Conservation (phyloP, 805 yeast genomes). For the Metschnikowia bowlesiae region DNA sequence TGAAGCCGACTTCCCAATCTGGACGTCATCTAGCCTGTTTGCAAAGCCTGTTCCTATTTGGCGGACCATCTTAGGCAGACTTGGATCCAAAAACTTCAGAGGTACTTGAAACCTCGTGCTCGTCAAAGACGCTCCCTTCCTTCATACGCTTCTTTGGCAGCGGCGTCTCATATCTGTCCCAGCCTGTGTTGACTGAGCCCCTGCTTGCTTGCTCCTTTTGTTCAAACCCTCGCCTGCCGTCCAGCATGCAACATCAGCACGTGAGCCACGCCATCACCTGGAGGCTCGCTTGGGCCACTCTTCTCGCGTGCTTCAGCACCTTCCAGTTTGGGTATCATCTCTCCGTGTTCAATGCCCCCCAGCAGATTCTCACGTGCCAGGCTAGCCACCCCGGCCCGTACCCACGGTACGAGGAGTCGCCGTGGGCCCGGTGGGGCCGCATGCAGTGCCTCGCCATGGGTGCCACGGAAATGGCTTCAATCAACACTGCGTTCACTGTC, state of each 20-base stretch:
- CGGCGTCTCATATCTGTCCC: too few relatives aligned
- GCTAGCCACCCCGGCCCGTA: conserved; percentile 13
- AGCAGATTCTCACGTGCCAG: conserved; percentile 25
- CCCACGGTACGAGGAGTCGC: conserved; percentile 19
- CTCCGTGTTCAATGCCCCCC: conserved; percentile 36
- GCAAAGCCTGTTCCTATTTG: too few relatives aligned
- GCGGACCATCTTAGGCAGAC: too few relatives aligned
- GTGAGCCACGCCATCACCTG: conserved; percentile 20
- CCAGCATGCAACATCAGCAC: conserved; percentile 8
- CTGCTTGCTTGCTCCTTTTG: background rate
- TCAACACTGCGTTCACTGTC: conserved; percentile 32
- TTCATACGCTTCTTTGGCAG: too few relatives aligned
- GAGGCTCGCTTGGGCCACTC: conserved; percentile 33
- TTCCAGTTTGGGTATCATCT: conserved; percentile 39
- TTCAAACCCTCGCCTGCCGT: too few relatives aligned
- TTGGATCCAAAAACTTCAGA: too few relatives aligned
- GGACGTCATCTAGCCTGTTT: too few relatives aligned
- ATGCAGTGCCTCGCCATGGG: conserved; percentile 30
- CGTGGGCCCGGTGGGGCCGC: conserved; percentile 23
- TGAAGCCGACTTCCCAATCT: too few relatives aligned
- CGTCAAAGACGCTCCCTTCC: too few relatives aligned
- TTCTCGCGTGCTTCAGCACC: conserved; percentile 31
- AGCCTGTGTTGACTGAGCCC: too few relatives aligned
- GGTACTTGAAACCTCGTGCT: too few relatives aligned
- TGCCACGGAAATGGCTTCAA: conserved; percentile 18